Conservation (phyloP, 2,329 filamentous ascomycete species). For the Colletotrichum truncatum region DNA sequence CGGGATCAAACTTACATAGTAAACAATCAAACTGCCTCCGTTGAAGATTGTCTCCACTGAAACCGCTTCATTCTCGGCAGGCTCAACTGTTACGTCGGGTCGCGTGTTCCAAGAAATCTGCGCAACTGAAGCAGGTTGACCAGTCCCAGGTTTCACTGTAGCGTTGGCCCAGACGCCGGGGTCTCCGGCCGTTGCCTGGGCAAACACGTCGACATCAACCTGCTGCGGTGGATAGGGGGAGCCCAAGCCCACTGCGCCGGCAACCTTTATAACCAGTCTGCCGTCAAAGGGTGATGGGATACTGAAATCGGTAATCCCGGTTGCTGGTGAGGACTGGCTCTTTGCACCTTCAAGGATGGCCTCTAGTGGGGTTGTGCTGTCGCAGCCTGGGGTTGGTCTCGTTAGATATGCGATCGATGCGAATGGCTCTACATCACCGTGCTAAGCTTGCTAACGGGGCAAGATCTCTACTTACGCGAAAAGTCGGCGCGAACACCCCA, state of each 20-base stretch:
- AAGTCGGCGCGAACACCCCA: constrained; percentile 9
- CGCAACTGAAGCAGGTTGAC: neutral
- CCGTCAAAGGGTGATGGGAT: constrained; percentile 2
- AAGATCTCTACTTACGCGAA: neutral
- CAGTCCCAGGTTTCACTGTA: neutral
- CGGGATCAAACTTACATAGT: neutral
- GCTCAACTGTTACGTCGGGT: neutral
- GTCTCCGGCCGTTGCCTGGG: neutral
- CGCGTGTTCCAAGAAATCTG: constrained; percentile 5
- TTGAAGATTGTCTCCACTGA: neutral
- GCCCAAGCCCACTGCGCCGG: neutral
- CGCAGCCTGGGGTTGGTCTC: neutral
- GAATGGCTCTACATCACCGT: neutral
- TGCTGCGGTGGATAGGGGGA: constrained; percentile 6
- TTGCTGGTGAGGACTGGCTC: neutral
- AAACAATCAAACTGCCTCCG: constrained; percentile 5
- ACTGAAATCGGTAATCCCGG: constrained; percentile 5
- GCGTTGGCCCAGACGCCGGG: constrained; percentile 12
- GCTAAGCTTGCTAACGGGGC: neutral
- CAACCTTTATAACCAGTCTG: neutral
- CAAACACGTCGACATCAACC: neutral
- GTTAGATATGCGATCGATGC: neutral
- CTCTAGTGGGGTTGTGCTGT: neutral
- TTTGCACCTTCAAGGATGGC: neutral
- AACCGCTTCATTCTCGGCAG: neutral